Evolutionary conservation across 306 rosid species (phyloP), one percentile per base, ranked within the genome.

Genomic region (Ceratonia siliqua): DNA sequence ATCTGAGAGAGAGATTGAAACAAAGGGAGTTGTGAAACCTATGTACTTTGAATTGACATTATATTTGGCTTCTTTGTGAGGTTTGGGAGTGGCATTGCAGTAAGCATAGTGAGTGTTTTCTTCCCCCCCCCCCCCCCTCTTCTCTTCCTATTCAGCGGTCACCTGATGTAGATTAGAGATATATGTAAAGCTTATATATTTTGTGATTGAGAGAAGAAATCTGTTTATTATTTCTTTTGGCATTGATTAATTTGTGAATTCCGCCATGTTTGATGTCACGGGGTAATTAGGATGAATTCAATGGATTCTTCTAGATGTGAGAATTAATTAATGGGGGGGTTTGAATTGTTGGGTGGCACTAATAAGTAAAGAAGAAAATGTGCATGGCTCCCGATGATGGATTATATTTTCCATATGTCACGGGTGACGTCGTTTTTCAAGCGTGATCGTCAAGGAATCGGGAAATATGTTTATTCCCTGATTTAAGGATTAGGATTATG

Each of bases 1-100:
- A 73, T 72, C 78, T 87, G 36, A 85, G 62, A 58, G 85, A 82
- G 71, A 85, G 82, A 65, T 76, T 90, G 86, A 86, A 62, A 81
- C 87, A 76, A 28, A 79, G 90, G 62, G 89, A 84, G 46, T 18
- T 63, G 12, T 87, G 82, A 89, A 49, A 62, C 33, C 65, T 49
- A 0, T 41, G 35, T 77, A 39, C 33, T 76, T 81, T 22, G 46
- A 39, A 53, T 20, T 58, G 13, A 13, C n/a, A 53, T 52, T 66
- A 54, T 68, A 38, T 68, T 82, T 65, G 68, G 79, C 71, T 81
- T 84, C 71, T 81, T 42, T 80, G 7, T 45, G 14, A 81, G 56
- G 59, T 70, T 70, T 73, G 84, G 74, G 45, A 62, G 49, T 70
- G 64, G 25, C 54, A 57, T 76, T n/a, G n/a, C n/a, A n/a, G n/a